Evolutionary conservation across 495 filamentous ascomycete species (phyloP).

Genomic region (Hyphodiscus hymeniophilus): DNA sequence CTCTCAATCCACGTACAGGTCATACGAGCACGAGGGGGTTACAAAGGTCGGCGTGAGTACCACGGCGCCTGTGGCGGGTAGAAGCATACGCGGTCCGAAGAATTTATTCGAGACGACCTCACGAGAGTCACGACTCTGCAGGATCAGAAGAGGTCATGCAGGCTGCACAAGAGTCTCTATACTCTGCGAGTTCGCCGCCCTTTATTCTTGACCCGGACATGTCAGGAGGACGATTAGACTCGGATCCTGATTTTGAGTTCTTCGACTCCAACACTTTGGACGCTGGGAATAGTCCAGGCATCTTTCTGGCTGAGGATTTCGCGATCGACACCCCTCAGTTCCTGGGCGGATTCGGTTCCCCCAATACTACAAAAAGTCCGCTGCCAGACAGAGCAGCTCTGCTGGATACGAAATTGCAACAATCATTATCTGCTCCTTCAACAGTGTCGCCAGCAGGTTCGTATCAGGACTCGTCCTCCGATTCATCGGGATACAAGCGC

Average conservation of each 20-base stretch:
- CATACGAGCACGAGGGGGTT: no score
- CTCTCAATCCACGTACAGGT: no score
- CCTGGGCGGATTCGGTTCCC: slow-evolving; percentile 9
- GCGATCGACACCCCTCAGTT: slow-evolving; percentile 8
- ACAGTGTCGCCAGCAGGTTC: slow-evolving; percentile 34
- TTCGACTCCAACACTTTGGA: slow-evolving; percentile 22
- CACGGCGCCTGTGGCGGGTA: neutral
- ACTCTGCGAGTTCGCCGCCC: slow-evolving; percentile 21
- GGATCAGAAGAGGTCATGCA: slow-evolving; percentile 20
- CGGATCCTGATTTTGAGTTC: slow-evolving; percentile 32
- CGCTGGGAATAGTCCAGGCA: slow-evolving; percentile 15
- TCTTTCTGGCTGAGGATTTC: slow-evolving; percentile 21
- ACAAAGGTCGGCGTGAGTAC: no score
- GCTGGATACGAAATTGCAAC: slow-evolving; percentile 19
- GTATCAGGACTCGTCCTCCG: slow-evolving; percentile 38
- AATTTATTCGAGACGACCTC: neutral
- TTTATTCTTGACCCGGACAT: slow-evolving; percentile 28
- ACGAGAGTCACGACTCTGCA: neutral
- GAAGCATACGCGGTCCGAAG: neutral
- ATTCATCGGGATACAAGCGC: slow-evolving; percentile 36
- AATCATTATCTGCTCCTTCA: slow-evolving; percentile 19
- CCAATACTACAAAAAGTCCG: slow-evolving; percentile 15
- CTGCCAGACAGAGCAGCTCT: slow-evolving; percentile 17
- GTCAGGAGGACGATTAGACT: slow-evolving; percentile 22
- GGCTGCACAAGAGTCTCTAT: slow-evolving; percentile 13